phyloP scores from a whole-genome alignment of 208 protist genomes.

The Trypanosoma avium region DNA sequence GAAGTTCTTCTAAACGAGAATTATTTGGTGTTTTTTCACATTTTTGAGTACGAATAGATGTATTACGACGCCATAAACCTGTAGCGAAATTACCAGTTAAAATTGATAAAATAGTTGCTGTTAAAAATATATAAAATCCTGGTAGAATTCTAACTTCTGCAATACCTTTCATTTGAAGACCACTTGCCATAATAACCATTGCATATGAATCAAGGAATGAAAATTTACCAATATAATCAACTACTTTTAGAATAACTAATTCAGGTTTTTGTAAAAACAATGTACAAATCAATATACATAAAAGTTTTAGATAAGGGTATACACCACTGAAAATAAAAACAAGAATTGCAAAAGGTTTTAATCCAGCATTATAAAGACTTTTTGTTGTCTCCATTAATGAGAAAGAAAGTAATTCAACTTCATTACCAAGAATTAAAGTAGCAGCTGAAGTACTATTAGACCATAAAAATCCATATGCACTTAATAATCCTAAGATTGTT shows the following conservation, averaged over 20 bases:
- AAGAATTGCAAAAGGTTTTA: conserved; percentile 80
- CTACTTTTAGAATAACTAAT: conserved; percentile 41
- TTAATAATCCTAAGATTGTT: conserved; percentile 21
- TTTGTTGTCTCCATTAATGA: conserved; percentile 73
- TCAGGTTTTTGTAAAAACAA: conserved; percentile 36
- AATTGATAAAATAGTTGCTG: conserved; percentile 28
- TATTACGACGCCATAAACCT: conserved; percentile 48
- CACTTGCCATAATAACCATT: conserved; percentile 64
- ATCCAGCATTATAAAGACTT: conserved; percentile 86
- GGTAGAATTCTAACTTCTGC: conserved; percentile 23
- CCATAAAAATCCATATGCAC: conserved; percentile 29
- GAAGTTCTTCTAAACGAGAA: background rate
- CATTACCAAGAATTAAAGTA: conserved; percentile 28
- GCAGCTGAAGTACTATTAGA: conserved; percentile 24
- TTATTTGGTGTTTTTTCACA: background rate
- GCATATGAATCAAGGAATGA: conserved; percentile 83
- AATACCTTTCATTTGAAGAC: conserved; percentile 47
- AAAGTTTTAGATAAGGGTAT: conserved; percentile 91
- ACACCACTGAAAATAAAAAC: conserved; percentile 92
- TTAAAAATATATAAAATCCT: conserved; percentile 37
- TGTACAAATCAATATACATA: conserved; percentile 33
- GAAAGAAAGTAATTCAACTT: conserved; percentile 74
- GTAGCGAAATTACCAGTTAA: conserved; percentile 65
- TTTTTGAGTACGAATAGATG: conserved; percentile 7
- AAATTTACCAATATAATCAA: conserved; percentile 90